Percentiles rank a stretch among this genome's conserved stretches.
Conservation (phyloP, 495 filamentous ascomycete species). For the Friedmanniomyces endolithicus region DNA sequence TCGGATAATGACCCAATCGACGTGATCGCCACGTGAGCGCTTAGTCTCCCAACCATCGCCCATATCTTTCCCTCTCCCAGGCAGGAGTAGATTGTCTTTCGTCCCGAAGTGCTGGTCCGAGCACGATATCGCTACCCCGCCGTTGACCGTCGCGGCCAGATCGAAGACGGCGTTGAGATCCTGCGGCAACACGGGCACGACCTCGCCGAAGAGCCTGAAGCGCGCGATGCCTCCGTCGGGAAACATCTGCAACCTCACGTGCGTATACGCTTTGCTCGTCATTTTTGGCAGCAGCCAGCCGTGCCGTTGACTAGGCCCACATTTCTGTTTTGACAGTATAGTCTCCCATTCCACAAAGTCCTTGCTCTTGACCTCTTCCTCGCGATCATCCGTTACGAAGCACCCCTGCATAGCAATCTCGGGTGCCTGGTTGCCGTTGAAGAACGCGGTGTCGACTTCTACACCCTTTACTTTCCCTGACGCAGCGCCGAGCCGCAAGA, state of each 20-base stretch:
- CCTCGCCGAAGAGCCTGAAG: conserved; percentile 69
- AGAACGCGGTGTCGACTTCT: conserved; percentile 79
- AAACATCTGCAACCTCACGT: conserved; percentile 80
- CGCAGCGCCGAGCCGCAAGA: conserved; percentile 67
- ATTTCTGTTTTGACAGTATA: conserved; percentile 56
- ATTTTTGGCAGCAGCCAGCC: conserved; percentile 58
- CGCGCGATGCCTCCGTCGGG: conserved; percentile 89
- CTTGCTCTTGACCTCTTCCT: conserved; percentile 46
- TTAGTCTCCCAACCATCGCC: conserved; percentile 92
- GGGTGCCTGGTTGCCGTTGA: conserved; percentile 78
- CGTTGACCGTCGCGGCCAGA: conserved; percentile 69
- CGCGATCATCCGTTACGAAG: conserved; percentile 39
- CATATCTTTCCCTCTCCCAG: conserved; percentile 82
- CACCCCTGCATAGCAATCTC: conserved; percentile 71
- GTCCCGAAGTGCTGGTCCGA: conserved; percentile 82
- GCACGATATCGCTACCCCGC: conserved; percentile 60
- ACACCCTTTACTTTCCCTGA: conserved; percentile 64
- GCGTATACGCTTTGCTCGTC: conserved; percentile 59
- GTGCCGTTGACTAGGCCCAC: conserved; percentile 64
- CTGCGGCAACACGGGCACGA: conserved; percentile 56
- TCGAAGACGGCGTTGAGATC: conserved; percentile 57
- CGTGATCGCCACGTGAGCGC: conserved; percentile 61
- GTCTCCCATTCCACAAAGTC: conserved; percentile 54
- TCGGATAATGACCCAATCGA: conserved; percentile 75
- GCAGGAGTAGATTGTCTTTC: conserved; percentile 70